Percentiles rank a stretch among this genome's conserved stretches.
Conservation (phyloP, 192 early-diverging fungal genomes). For the Backusella mclennaniae region DNA sequence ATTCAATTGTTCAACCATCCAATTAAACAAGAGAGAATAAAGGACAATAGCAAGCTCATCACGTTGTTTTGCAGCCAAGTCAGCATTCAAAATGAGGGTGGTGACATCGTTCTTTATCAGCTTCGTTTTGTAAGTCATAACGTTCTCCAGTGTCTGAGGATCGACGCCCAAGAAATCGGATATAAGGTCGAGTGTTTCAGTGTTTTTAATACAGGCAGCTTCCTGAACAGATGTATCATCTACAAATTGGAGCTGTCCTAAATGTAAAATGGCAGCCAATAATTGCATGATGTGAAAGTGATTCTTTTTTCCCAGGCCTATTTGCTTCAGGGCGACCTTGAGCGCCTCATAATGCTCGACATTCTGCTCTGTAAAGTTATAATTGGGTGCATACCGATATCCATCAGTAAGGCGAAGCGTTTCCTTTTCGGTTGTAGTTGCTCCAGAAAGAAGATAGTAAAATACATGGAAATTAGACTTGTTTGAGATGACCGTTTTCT, state of each 20-base stretch:
- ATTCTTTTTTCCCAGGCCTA: slow-evolving; percentile 82
- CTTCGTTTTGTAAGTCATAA: slow-evolving; percentile 81
- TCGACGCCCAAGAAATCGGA: slow-evolving; percentile 81
- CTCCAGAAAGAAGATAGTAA: slow-evolving; percentile 88
- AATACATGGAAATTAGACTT: slow-evolving; percentile 88
- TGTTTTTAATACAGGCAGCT: slow-evolving; percentile 74
- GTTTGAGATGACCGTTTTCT: slow-evolving; percentile 59
- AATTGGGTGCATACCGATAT: neutral
- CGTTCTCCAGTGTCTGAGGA: slow-evolving; percentile 64
- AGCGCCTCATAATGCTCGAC: neutral
- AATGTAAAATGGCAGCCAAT: slow-evolving; percentile 79
- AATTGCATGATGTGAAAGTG: slow-evolving; percentile 82
- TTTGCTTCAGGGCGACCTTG: slow-evolving; percentile 75
- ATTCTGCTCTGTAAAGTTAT: slow-evolving; percentile 6
- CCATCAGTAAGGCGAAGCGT: slow-evolving; percentile 55
- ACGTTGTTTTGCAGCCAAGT: slow-evolving; percentile 65
- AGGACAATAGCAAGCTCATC: slow-evolving; percentile 71
- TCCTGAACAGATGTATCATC: slow-evolving; percentile 66
- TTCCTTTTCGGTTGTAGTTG: slow-evolving; percentile 69
- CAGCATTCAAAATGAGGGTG: slow-evolving; percentile 76
- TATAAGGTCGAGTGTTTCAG: slow-evolving; percentile 69
- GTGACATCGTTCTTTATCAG: slow-evolving; percentile 80
- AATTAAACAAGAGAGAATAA: slow-evolving; percentile 82
- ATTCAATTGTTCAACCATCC: slow-evolving; percentile 83
- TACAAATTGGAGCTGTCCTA: slow-evolving; percentile 85